A percentile compares a stretch with the other conserved stretches of the same genome.
These are phyloP conservation scores for Cardamine chenopodiifolia DNA, from an alignment of 345 rosid genomes.

Conservation along the genomic window DNA sequence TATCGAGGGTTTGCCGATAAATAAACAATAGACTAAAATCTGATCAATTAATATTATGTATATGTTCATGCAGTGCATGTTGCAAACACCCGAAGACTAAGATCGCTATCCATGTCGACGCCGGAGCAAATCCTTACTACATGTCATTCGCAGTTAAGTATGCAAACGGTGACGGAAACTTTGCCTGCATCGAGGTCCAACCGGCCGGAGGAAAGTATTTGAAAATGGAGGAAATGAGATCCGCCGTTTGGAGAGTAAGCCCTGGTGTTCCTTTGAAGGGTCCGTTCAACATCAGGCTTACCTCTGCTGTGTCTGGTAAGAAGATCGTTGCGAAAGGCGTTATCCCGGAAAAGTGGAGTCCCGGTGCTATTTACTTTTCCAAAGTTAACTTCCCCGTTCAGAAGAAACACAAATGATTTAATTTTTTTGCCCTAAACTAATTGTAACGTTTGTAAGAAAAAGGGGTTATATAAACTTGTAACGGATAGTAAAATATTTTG, in stretches of 20 bases:
- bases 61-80: conserved; percentile 47
- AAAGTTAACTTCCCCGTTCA: conserved; percentile 46
- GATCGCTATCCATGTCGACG: conserved; percentile 54
- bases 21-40: not conserved
- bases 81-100: conserved; percentile 54
- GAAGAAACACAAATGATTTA: conserved; percentile 19
- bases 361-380: conserved; percentile 61
- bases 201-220: conserved; percentile 52
- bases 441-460: conserved; percentile 14
- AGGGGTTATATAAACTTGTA: conserved; percentile 5
- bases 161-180: conserved; percentile 67
- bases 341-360: conserved; percentile 65
- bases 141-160: conserved; percentile 53
- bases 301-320: conserved; percentile 42
- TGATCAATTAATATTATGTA: not conserved
- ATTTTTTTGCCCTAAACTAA: not conserved
- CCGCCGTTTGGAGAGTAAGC: conserved; percentile 66
- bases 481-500: conserved; percentile 18
- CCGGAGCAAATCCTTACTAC: conserved; percentile 67
- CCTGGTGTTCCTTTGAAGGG: conserved; percentile 49
- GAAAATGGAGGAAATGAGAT: conserved; percentile 67
- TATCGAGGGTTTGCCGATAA: not conserved
- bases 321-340: conserved; percentile 49
- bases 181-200: conserved; percentile 51
- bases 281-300: conserved; percentile 61